phyloP scores from a whole-genome alignment of 768 basidiomycete species.

The Phlebiopsis flavidoalba region DNA sequence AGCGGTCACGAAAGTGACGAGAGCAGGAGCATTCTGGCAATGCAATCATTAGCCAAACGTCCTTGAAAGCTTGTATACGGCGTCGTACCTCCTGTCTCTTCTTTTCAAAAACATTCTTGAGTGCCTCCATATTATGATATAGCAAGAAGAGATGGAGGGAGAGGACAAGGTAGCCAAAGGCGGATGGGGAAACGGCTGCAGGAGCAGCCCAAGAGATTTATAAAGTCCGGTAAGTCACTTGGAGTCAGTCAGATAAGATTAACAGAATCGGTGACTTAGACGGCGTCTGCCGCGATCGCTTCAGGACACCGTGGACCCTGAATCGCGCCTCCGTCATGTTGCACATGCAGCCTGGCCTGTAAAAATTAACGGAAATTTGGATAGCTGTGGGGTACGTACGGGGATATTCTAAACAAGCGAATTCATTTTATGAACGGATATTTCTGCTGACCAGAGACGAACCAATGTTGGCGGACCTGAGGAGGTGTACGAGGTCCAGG shows the following conservation, averaged over 20 bases:
- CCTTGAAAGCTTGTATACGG: neutral
- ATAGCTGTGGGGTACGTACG: neutral
- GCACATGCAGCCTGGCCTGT: neutral
- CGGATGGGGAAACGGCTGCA: neutral
- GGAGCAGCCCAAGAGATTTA: neutral
- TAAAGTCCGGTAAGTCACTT: constrained; percentile 2
- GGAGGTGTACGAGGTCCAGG: neutral
- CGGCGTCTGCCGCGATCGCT: neutral
- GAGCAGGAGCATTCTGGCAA: constrained; percentile 48
- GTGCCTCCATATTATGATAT: constrained; percentile 52
- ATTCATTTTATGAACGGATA: neutral
- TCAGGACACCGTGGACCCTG: neutral
- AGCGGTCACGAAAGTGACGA: constrained; percentile 91
- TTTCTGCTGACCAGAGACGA: neutral
- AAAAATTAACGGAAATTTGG: neutral
- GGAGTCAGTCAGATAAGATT: constrained; percentile 1
- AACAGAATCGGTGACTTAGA: neutral
- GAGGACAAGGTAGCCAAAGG: constrained; percentile 1
- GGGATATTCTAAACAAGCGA: neutral
- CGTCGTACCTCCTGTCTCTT: constrained; percentile 50
- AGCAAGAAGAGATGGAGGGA: neutral
- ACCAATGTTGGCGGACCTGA: neutral
- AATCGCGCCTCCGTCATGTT: neutral
- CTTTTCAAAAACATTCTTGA: constrained; percentile 65
- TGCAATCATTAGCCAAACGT: neutral